A percentile compares a stretch with the other conserved stretches of the same genome.
Conservation (phyloP, 768 basidiomycete genomes). For the Pseudohyphozyma bogoriensis region DNA sequence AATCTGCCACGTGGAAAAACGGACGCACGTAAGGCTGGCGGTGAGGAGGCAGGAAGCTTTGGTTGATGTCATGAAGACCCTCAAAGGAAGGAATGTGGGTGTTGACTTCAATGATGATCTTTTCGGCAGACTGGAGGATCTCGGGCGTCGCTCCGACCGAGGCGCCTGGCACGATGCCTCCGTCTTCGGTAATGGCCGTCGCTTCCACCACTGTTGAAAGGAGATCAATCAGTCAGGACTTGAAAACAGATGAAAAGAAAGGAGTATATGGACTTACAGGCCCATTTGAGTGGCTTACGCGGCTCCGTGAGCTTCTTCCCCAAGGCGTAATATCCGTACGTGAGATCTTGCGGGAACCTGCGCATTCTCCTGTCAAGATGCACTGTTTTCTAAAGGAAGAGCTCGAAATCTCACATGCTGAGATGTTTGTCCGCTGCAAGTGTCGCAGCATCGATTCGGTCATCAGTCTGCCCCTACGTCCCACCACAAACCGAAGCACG, state of each 20-base stretch:
- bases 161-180: constrained; percentile 32
- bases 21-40: constrained; percentile 31
- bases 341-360: constrained; percentile 20
- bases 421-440: constrained; percentile 20
- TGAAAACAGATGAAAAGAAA: background rate
- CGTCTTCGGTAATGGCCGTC: constrained; percentile 33
- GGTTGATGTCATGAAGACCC: constrained; percentile 35
- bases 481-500: no score
- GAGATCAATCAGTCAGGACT: no score
- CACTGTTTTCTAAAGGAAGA: background rate
- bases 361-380: background rate
- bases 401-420: no score
- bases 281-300: constrained; percentile 31
- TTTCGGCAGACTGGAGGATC: constrained; percentile 32
- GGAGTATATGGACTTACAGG: no score
- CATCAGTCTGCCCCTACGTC: no score
- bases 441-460: no score
- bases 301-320: constrained; percentile 29
- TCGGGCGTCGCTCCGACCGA: constrained; percentile 36
- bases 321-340: constrained; percentile 30
- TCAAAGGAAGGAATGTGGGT: constrained; percentile 33
- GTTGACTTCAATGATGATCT: constrained; percentile 37
- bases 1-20: background rate
- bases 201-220: constrained; percentile 6
- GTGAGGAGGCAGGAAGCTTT: constrained; percentile 31